A percentile compares a stretch with the other conserved stretches of the same genome.
Conservation (phyloP, 2,329 filamentous ascomycete genomes). For the Aureobasidium sp. region DNA sequence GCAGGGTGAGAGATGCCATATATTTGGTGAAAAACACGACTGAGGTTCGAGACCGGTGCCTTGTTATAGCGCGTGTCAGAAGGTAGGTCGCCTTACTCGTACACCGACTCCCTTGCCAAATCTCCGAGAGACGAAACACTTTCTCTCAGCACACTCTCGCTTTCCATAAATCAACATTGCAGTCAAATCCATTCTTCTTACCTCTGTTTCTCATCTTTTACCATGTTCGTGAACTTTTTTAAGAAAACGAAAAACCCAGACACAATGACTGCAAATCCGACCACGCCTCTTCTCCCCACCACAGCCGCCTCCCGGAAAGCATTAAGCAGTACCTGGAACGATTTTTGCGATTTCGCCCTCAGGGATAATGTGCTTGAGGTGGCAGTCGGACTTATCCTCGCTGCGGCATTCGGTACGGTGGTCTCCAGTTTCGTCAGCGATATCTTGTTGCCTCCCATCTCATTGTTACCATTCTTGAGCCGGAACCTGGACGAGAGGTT, state of each 20-base stretch:
- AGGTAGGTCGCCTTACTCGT: neutral
- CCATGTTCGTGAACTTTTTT: neutral
- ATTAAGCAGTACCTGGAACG: slow-evolving; percentile 40
- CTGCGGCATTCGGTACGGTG: slow-evolving; percentile 62
- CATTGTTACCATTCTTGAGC: slow-evolving; percentile 60
- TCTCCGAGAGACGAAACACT: neutral
- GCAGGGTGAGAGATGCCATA: too few species aligned
- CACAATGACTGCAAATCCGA: neutral
- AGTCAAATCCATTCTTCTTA: neutral
- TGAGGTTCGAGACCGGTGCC: too few species aligned
- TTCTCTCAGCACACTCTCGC: neutral
- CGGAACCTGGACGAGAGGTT: slow-evolving; percentile 71
- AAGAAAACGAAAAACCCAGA: neutral
- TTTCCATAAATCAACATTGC: neutral
- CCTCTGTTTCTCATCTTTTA: neutral
- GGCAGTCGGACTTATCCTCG: slow-evolving; percentile 67
- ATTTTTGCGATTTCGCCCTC: slow-evolving; percentile 66
- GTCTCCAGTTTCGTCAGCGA: slow-evolving; percentile 67
- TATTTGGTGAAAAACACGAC: too few species aligned
- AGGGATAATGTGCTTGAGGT: slow-evolving; percentile 71
- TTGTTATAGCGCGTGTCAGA: neutral
- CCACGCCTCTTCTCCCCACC: neutral
- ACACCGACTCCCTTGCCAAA: neutral
- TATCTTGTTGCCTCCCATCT: slow-evolving; percentile 62
- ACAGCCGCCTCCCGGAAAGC: slow-evolving; percentile 29